phyloP scores from a whole-genome alignment of 768 basidiomycete genomes.

The Naganishia kalamii region DNA sequence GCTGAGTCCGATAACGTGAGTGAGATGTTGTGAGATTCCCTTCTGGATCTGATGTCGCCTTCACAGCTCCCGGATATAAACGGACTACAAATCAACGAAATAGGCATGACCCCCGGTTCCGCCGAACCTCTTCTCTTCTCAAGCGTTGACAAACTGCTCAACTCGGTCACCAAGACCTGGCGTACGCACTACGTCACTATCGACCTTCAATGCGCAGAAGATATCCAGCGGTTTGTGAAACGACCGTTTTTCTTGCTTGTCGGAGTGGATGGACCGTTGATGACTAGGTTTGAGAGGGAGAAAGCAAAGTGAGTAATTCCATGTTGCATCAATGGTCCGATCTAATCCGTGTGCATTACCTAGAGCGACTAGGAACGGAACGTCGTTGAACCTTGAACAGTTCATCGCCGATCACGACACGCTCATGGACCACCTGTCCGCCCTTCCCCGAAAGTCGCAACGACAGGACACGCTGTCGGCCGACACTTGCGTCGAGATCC shows the following conservation, averaged over 20 bases:
- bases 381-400: conserved; percentile 53
- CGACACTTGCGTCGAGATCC: neutral
- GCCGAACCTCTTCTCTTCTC: neutral
- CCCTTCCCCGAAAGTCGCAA: neutral
- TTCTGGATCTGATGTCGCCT: neutral
- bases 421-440: conserved; percentile 34
- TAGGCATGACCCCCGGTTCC: neutral
- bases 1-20: neutral
- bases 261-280: conserved; percentile 72
- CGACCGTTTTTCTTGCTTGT: conserved; percentile 87
- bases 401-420: conserved; percentile 71
- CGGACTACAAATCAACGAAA: neutral
- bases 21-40: neutral
- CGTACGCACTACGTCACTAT: conserved; percentile 67
- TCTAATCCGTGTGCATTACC: neutral
- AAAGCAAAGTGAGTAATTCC: conserved; percentile 46
- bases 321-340: neutral
- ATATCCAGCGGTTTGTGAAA: conserved; percentile 66
- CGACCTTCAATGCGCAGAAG: conserved; percentile 56
- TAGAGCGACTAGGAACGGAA: conserved; percentile 1
- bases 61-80: neutral
- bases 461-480: conserved; percentile 21
- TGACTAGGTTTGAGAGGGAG: conserved; percentile 61
- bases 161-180: conserved; percentile 77
- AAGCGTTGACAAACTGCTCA: conserved; percentile 52